Evolutionary conservation across 169 alveolate species (phyloP).

Genomic region (Plasmodium vivax): DNA sequence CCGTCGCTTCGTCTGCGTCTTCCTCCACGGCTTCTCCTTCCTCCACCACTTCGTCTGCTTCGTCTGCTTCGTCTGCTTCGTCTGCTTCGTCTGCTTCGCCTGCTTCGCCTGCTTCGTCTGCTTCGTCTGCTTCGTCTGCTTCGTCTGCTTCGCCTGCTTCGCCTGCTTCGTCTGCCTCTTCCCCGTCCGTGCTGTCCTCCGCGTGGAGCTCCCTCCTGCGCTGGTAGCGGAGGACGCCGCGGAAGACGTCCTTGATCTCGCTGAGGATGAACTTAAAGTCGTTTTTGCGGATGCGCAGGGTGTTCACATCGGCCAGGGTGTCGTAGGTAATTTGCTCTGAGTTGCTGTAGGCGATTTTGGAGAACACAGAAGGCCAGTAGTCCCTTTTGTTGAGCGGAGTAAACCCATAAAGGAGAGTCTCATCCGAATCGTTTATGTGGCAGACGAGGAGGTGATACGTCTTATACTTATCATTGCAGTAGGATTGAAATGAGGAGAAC

Average conservation of each 20-base stretch:
- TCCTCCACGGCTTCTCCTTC: background rate
- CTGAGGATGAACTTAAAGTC: constrained; percentile 35
- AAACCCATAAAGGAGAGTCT: constrained; percentile 45
- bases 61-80: background rate
- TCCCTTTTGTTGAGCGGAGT: constrained; percentile 47
- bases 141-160: background rate
- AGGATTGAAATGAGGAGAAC: constrained; percentile 56
- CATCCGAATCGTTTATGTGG: constrained; percentile 49
- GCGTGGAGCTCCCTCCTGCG: background rate
- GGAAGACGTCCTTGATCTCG: constrained; percentile 45
- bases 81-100: background rate
- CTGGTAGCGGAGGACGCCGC: constrained; percentile 5
- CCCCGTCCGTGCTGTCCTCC: background rate
- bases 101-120: background rate
- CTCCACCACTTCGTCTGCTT: too few species aligned
- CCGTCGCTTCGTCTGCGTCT: background rate
- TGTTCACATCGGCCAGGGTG: constrained; percentile 42
- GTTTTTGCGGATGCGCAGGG: constrained; percentile 16
- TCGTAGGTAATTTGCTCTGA: constrained; percentile 33
- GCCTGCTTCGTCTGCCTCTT: background rate
- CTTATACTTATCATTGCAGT: constrained; percentile 58
- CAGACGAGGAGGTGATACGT: constrained; percentile 55
- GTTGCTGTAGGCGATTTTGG: constrained; percentile 29
- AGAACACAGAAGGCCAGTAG: constrained; percentile 44
- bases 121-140: background rate